A percentile compares a stretch with the other conserved stretches of the same genome.
These are phyloP conservation scores for Trichoderma arundinaceum DNA, from an alignment of 2,329 filamentous ascomycete species.

Conservation along the genomic window DNA sequence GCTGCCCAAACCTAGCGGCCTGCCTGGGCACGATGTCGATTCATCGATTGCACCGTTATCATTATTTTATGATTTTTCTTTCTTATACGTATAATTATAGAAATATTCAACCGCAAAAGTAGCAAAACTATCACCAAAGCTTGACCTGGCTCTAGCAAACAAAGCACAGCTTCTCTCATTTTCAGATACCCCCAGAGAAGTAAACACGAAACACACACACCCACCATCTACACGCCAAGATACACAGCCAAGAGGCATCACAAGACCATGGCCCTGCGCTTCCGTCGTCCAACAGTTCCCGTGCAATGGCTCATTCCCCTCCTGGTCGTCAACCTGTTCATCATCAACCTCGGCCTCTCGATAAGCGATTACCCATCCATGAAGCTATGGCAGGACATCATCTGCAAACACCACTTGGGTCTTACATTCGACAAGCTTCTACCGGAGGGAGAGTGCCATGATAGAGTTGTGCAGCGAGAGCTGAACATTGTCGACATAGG, in stretches of 20 bases:
- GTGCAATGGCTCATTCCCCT: slow-evolving; percentile 35
- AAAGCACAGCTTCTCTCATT: not conserved
- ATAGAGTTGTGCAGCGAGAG: slow-evolving; percentile 35
- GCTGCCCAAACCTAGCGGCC: not conserved
- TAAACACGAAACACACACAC: not conserved
- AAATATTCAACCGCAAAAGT: not conserved
- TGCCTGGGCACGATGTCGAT: not conserved
- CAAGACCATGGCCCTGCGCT: not conserved
- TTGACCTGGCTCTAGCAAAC: too few species aligned
- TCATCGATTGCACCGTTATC: not conserved
- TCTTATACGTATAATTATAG: not conserved
- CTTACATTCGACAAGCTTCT: slow-evolving; percentile 28
- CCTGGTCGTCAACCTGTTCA: slow-evolving; percentile 36
- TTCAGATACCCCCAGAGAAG: too few species aligned
- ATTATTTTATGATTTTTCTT: not conserved
- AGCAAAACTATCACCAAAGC: not conserved
- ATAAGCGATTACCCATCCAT: slow-evolving; percentile 36
- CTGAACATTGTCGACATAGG: slow-evolving; percentile 37
- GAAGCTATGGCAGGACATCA: slow-evolving; percentile 38
- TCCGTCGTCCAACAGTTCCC: slow-evolving; percentile 33
- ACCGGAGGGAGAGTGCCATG: slow-evolving; percentile 35
- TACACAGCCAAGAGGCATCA: not conserved
- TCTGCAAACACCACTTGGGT: slow-evolving; percentile 35
- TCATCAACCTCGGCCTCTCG: slow-evolving; percentile 38
- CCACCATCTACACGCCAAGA: not conserved